Percentiles rank a stretch among this genome's conserved stretches.
Evolutionary conservation across 2,329 filamentous ascomycete genomes (phyloP).

Genomic region (Ophiostoma quercus): DNA sequence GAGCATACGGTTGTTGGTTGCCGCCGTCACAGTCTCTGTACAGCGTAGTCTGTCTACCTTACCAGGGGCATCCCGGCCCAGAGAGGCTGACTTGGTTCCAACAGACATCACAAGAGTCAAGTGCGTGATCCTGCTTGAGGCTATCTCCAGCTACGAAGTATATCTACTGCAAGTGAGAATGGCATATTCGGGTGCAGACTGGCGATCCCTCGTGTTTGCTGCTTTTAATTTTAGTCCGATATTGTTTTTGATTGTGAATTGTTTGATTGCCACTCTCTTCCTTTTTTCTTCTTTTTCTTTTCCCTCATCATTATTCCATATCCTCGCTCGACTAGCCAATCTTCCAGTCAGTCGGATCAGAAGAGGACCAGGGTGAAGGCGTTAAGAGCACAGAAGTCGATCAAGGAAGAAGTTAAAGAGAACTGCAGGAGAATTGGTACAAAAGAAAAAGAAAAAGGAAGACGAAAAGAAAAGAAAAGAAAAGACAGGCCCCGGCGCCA

Average conservation of each 20-base stretch:
- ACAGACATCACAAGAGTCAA: neutral
- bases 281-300: neutral
- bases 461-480: neutral
- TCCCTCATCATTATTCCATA: neutral
- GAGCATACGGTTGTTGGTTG: constrained; percentile 22
- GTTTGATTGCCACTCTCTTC: neutral
- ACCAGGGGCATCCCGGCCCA: neutral
- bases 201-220: neutral
- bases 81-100: neutral
- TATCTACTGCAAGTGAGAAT: neutral
- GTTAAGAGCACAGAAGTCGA: neutral
- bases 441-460: neutral
- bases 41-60: neutral
- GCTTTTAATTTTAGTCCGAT: neutral
- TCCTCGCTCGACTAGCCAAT: constrained; percentile 16
- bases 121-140: neutral
- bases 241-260: neutral
- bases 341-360: constrained; percentile 18
- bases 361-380: constrained; percentile 14
- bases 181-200: neutral
- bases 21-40: constrained; percentile 12
- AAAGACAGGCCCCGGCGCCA: constrained; percentile 16
- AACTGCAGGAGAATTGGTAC: neutral
- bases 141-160: neutral
- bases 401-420: neutral